These are phyloP conservation scores for Metschnikowia colocasiae DNA, from an alignment of 805 yeast genomes.

Conservation along the genomic window DNA sequence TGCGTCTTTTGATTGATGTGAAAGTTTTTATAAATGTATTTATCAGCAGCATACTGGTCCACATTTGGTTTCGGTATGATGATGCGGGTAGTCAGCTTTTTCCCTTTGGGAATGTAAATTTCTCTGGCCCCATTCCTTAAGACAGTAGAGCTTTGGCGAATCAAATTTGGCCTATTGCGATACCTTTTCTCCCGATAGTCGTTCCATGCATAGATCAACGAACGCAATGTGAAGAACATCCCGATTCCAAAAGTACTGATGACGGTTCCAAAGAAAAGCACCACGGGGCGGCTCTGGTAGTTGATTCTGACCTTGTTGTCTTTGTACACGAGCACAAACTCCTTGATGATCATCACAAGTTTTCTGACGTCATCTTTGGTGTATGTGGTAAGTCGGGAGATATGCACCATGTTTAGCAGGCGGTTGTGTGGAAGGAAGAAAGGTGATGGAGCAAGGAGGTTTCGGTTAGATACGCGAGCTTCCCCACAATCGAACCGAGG, in stretches of 20 bases:
- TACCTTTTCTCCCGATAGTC: slow-evolving; percentile 27
- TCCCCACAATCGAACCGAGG: slow-evolving; percentile 17
- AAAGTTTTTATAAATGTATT: slow-evolving; percentile 49
- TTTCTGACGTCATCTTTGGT: slow-evolving; percentile 33
- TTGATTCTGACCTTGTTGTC: slow-evolving; percentile 37
- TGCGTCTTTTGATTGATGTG: slow-evolving; percentile 30
- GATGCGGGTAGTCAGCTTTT: slow-evolving; percentile 34
- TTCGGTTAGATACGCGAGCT: slow-evolving; percentile 7
- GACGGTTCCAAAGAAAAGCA: slow-evolving; percentile 38
- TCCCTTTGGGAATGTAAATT: slow-evolving; percentile 47
- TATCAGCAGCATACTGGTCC: slow-evolving; percentile 55
- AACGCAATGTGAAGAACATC: slow-evolving; percentile 29
- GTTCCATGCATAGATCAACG: slow-evolving; percentile 27
- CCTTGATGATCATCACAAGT: slow-evolving; percentile 31
- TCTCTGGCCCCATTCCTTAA: slow-evolving; percentile 44
- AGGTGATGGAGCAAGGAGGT: neutral
- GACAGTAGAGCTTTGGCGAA: slow-evolving; percentile 41
- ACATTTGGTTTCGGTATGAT: slow-evolving; percentile 45
- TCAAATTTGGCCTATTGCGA: slow-evolving; percentile 32
- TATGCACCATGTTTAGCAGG: slow-evolving; percentile 27
- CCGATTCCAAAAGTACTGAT: slow-evolving; percentile 41
- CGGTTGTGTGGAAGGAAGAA: neutral
- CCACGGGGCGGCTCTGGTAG: slow-evolving; percentile 41
- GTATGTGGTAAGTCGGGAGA: slow-evolving; percentile 33
- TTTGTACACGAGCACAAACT: slow-evolving; percentile 33